Percentiles rank a stretch among this genome's conserved stretches.
phyloP scores from a whole-genome alignment of 352 stramenopile genomes.

The Globisporangium rhizosaccharum region DNA sequence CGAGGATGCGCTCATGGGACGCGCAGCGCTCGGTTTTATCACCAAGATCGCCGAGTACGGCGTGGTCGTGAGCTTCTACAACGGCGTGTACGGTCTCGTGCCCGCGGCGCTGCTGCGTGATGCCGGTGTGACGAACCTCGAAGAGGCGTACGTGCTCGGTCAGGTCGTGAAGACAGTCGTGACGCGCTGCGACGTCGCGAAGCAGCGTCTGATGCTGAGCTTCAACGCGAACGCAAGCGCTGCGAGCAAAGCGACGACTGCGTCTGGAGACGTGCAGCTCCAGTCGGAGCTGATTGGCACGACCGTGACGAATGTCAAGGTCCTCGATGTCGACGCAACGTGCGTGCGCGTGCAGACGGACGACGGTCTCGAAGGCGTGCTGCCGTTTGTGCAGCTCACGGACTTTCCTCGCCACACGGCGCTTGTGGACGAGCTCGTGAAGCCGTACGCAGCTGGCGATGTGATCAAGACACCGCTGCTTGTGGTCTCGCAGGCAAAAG shows the following conservation, averaged over 20 bases:
- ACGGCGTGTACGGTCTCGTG: conserved; percentile 92
- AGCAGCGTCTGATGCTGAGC: conserved; percentile 85
- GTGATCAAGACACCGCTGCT: conserved; percentile 52
- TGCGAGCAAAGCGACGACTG: background rate
- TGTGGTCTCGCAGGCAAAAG: conserved; percentile 62
- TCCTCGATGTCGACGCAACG: conserved; percentile 58
- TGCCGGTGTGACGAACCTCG: conserved; percentile 78
- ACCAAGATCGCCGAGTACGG: conserved; percentile 92
- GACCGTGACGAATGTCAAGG: conserved; percentile 53
- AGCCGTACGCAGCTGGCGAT: conserved; percentile 41
- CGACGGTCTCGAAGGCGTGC: conserved; percentile 62
- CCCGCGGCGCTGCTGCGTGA: conserved; percentile 78
- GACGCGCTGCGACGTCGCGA: conserved; percentile 62
- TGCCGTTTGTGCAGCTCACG: conserved; percentile 81
- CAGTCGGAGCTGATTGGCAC: conserved; percentile 43
- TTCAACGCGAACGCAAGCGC: conserved; percentile 53
- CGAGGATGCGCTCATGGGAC: conserved; percentile 59
- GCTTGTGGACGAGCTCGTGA: conserved; percentile 69
- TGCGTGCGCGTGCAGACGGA: conserved; percentile 73
- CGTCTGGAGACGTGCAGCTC: conserved; percentile 6
- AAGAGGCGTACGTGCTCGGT: conserved; percentile 79
- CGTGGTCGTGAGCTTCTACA: conserved; percentile 95
- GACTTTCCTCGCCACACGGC: conserved; percentile 78
- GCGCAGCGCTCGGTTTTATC: conserved; percentile 88
- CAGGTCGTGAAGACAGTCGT: conserved; percentile 85